These are phyloP conservation scores for Camelina laxa DNA, from an alignment of 345 rosid genomes.

Conservation along the genomic window DNA sequence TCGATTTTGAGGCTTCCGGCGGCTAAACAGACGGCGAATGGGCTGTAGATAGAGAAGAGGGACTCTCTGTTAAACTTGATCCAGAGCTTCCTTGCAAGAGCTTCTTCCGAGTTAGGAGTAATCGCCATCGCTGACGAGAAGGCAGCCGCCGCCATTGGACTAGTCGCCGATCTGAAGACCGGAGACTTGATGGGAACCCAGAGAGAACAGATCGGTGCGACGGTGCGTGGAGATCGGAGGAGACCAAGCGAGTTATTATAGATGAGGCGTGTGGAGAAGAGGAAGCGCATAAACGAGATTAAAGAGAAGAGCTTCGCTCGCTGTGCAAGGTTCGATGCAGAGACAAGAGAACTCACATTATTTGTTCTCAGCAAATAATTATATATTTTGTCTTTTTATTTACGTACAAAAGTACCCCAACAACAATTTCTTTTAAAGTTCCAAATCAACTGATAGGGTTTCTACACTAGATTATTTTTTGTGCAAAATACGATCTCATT, in stretches of 20 bases:
- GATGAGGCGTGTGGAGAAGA: constrained; percentile 39
- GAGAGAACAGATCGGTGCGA: constrained; percentile 36
- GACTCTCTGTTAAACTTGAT: constrained; percentile 70
- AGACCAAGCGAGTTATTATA: constrained; percentile 19
- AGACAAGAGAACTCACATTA: not conserved
- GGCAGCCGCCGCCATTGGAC: constrained; percentile 45
- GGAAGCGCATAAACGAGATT: constrained; percentile 50
- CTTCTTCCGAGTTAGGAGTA: constrained; percentile 56
- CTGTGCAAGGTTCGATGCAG: constrained; percentile 1
- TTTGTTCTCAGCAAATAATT: not conserved
- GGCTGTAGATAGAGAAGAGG: constrained; percentile 69
- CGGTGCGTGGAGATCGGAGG: constrained; percentile 34
- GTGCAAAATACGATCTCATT: too few relatives aligned
- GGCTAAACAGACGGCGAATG: constrained; percentile 75
- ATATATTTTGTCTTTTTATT: too few relatives aligned
- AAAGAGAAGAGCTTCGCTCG: constrained; percentile 1
- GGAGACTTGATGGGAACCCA: constrained; percentile 22
- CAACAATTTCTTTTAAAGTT: too few relatives aligned
- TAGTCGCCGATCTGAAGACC: constrained; percentile 45
- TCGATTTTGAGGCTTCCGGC: constrained; percentile 79
- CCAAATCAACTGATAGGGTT: too few relatives aligned
- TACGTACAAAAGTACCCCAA: too few relatives aligned
- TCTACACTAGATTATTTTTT: too few relatives aligned
- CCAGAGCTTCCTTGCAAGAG: constrained; percentile 72
- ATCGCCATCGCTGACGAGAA: constrained; percentile 43